phyloP scores from a whole-genome alignment of 768 basidiomycete species.

The Boletellus ananas region DNA sequence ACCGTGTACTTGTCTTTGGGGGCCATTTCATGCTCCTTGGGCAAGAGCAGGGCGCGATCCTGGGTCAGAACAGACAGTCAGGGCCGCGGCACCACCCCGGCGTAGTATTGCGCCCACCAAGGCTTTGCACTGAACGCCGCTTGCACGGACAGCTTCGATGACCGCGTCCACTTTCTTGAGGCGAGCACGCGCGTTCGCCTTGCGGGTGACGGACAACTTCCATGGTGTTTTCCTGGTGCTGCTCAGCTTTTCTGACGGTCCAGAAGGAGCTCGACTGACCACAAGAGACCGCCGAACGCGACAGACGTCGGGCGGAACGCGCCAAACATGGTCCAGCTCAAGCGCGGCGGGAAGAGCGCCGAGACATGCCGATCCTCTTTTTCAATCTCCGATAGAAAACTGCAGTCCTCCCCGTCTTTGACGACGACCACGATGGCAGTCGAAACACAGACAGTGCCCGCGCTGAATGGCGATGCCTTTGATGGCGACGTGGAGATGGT shows the following conservation, averaged over 20 bases:
- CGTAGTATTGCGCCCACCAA: slow-evolving; percentile 51
- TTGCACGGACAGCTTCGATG: slow-evolving; percentile 79
- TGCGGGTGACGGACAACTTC: slow-evolving; percentile 87
- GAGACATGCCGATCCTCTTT: slow-evolving; percentile 18
- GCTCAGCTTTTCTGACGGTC: background rate
- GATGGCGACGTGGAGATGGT: slow-evolving; percentile 41
- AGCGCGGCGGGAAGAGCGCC: slow-evolving; percentile 14
- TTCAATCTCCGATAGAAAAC: slow-evolving; percentile 27
- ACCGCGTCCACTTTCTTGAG: slow-evolving; percentile 93
- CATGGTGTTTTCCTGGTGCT: slow-evolving; percentile 84
- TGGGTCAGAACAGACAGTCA: slow-evolving; percentile 28
- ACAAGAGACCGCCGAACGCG: slow-evolving; percentile 75
- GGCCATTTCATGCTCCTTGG: slow-evolving; percentile 92
- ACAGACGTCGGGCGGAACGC: slow-evolving; percentile 73
- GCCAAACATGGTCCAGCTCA: slow-evolving; percentile 62
- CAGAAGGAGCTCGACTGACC: slow-evolving; percentile 43
- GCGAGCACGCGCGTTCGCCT: slow-evolving; percentile 84
- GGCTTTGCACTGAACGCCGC: slow-evolving; percentile 73
- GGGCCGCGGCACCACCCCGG: background rate
- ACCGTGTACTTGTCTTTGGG: slow-evolving; percentile 94
- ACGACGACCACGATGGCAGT: slow-evolving; percentile 42
- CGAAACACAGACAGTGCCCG: slow-evolving; percentile 36
- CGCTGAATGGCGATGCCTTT: slow-evolving; percentile 41
- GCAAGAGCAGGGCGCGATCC: slow-evolving; percentile 74
- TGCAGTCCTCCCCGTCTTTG: slow-evolving; percentile 9